Evolutionary conservation across 306 rosid species (phyloP), one percentile per base, ranked within the genome.

Genomic region (Calophaca sinica): DNA sequence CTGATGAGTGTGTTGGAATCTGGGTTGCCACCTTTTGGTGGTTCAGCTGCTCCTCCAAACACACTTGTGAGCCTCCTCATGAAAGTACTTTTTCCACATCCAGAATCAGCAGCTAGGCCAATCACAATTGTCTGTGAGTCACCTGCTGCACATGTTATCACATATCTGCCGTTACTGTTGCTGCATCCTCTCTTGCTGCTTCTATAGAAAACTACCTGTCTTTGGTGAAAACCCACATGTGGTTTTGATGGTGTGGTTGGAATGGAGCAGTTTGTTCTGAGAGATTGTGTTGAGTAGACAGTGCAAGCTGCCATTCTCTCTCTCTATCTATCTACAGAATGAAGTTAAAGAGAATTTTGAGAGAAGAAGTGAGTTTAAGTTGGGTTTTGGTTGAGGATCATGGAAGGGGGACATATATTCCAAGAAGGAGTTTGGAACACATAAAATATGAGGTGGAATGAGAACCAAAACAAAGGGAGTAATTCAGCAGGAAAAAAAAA

Each of bases 31-130:
- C 99, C 99, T 35, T 62, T 92, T 3, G 99, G 99, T 48, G 99
- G 99, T 45, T 92, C 94, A 15, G 98, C 99, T 15, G 91, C 87
- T 1, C 99, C 99, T 35, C 99, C 99, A 69, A 96, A 96, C 39
- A 96, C 99, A 72, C 97, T 96, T 0, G 99, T 96, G 7, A 96
- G 83, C 65, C 99, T 88, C 65, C 99, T 89, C 99, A 96, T 96
- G 92, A 96, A 96, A 28, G 99, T 96, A 31, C 98, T 92, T 80
- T 96, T 96, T 28, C 99, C 99, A 69, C 99, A 96, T 0, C 99
- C 99, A 0, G 99, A 96, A 78, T 96, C 99, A 1, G 99, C 99
- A 4, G 99, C 99, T 0, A 96, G 84, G 45, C 99, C 99, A 70
- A 96, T 96, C 86, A 96, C 99, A 44, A 96, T 78, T 4, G 99